Evolutionary conservation across 208 protist genomes (phyloP).

Genomic region (Angomonas desouzai): DNA sequence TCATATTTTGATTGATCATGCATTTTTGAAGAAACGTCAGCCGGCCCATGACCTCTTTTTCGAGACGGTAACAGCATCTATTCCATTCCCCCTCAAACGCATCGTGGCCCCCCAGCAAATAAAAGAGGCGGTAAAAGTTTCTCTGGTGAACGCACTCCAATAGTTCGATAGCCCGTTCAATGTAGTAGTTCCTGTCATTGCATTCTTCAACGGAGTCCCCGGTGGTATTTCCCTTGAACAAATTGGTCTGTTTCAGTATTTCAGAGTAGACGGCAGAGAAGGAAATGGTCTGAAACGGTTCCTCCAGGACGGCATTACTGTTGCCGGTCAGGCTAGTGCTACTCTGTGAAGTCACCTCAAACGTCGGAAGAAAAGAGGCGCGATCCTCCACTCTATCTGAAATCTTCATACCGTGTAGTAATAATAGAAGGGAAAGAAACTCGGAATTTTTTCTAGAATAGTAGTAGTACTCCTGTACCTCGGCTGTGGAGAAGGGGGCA

Average conservation of each 20-base stretch:
- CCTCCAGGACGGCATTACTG: conserved; percentile 29
- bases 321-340: neutral
- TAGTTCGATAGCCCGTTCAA: neutral
- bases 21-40: conserved; percentile 68
- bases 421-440: conserved; percentile 71
- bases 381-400: conserved; percentile 71
- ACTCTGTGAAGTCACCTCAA: neutral
- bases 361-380: conserved; percentile 32
- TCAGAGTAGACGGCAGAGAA: conserved; percentile 71
- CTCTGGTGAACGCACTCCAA: neutral
- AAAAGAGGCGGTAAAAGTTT: neutral
- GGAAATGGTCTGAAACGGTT: conserved; percentile 52
- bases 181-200: conserved; percentile 18
- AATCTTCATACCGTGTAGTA: conserved; percentile 80
- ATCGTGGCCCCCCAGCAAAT: neutral
- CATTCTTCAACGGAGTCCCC: neutral
- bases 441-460: conserved; percentile 37
- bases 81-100: neutral
- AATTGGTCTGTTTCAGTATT: conserved; percentile 56
- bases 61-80: no score
- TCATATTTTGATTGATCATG: conserved; percentile 81
- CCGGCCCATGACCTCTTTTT: no score
- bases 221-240: conserved; percentile 22
- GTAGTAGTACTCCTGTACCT: neutral
- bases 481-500: neutral